Evolutionary conservation across 345 rosid species (phyloP), one percentile per base, ranked within the genome.

Genomic region (Rhodamnia argentea): DNA sequence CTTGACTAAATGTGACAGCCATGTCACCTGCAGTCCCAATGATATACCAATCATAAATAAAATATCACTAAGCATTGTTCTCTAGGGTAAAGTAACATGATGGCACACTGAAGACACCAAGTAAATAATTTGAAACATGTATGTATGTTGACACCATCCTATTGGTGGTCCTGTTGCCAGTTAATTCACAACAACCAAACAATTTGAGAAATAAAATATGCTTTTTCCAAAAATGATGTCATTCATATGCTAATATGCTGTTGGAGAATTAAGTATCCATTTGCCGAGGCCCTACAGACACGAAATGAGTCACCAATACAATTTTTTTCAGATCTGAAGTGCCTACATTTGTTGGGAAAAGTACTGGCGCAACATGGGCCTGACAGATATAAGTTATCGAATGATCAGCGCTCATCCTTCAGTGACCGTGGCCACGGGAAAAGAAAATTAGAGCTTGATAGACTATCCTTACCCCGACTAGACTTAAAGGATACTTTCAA

Each of bases 1-100:
- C 99, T 89, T 96, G 96, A 90, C 96, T 91, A 90, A 97, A 97
- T 60, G 96, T 88, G 76, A 94, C 96, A 42, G 91, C 88, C 86
- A 90, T 93, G 76, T 86, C 94, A 87, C 96, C 99, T 97, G 92
- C 87, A 89, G 83, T 86, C 29, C 86, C 88, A 87, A 86, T 10
- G 84, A 84, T 83, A 75, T 12, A 37, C 12, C 15, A 54, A 20
- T 53, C 27, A 62, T 53, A 85, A 74, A 84, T 54, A 54, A 14
- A 86, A 52, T 16, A 22, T 23, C 54, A 24, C 52, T 44, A 32
- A 29, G 53, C 60, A 74, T 7, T 55, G 32, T 82, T 82, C 54
- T 57, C 54, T 37, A 1, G 47, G 5, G 47, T 37, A 18, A 70
- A 70, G 78, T 37, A 70, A 70, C 47, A 32, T 18, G 47, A 70